A percentile compares a stretch with the other conserved stretches of the same genome.
These are phyloP conservation scores for Psilocybe mexicana DNA, from an alignment of 1,284 basidiomycete species.

Conservation along the genomic window DNA sequence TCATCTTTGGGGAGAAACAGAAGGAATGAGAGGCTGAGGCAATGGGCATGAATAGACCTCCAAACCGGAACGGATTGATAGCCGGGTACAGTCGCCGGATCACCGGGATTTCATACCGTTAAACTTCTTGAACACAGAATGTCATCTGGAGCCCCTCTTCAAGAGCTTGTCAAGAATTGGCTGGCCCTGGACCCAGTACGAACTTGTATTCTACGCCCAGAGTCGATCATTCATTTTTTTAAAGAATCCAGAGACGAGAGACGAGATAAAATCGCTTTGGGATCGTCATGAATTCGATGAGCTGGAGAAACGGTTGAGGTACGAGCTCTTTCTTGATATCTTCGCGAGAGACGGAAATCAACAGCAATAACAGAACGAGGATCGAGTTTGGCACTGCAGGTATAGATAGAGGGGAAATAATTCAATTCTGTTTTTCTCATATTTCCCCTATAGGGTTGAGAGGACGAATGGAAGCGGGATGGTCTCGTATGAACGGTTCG, in stretches of 20 bases:
- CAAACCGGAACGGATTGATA: background rate
- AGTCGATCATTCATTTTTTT: background rate
- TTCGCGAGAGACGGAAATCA: conserved; percentile 2
- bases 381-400: conserved; percentile 89
- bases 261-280: conserved; percentile 56
- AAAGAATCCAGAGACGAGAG: conserved; percentile 56
- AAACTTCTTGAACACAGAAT: background rate
- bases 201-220: background rate
- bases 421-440: conserved; percentile 1
- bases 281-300: conserved; percentile 44
- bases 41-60: background rate
- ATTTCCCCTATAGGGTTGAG: conserved; percentile 56
- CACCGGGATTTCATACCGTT: background rate
- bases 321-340: background rate
- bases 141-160: conserved; percentile 13
- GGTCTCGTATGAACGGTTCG: conserved; percentile 76
- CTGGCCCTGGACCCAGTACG: conserved; percentile 22
- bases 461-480: conserved; percentile 84
- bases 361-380: conserved; percentile 46
- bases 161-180: conserved; percentile 24
- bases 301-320: conserved; percentile 63
- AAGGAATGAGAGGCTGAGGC: background rate
- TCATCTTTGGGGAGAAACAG: conserved; percentile 5
- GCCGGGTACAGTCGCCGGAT: background rate
- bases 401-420: conserved; percentile 30